Conservation (phyloP, 495 filamentous ascomycete genomes). For the Letharia lupina region DNA sequence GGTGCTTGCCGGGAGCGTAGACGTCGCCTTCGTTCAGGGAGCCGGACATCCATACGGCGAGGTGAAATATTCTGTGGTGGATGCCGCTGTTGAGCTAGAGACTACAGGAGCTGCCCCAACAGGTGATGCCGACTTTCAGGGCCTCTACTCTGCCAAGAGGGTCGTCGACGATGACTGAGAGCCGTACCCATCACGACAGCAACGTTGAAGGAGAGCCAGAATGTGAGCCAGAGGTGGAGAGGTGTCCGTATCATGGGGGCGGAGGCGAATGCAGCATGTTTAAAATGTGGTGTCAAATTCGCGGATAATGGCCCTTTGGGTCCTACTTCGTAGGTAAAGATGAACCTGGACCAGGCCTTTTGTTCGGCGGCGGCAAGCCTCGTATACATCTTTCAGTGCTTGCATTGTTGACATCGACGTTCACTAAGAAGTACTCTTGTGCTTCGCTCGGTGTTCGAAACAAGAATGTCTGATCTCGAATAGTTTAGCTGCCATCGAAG, state of each 20-base stretch:
- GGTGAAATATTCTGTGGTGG: neutral
- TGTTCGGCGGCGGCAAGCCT: neutral
- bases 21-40: neutral
- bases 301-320: slow-evolving; percentile 6
- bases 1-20: neutral
- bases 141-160: neutral
- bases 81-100: neutral
- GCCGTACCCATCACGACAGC: neutral
- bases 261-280: neutral
- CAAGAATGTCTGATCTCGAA: neutral
- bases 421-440: neutral
- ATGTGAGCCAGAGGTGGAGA: neutral
- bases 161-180: neutral
- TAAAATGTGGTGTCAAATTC: neutral
- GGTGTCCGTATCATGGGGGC: neutral
- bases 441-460: neutral
- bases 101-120: neutral
- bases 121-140: neutral
- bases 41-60: neutral
- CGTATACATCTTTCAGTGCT: neutral
- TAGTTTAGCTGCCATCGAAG: neutral
- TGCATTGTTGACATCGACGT: neutral
- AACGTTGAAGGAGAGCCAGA: neutral
- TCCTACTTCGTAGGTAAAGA: neutral
- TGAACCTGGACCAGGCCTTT: slow-evolving; percentile 1